Evolutionary conservation across 768 basidiomycete species (phyloP), one percentile per base, ranked within the genome.

Genomic region (Boletus edulis): DNA sequence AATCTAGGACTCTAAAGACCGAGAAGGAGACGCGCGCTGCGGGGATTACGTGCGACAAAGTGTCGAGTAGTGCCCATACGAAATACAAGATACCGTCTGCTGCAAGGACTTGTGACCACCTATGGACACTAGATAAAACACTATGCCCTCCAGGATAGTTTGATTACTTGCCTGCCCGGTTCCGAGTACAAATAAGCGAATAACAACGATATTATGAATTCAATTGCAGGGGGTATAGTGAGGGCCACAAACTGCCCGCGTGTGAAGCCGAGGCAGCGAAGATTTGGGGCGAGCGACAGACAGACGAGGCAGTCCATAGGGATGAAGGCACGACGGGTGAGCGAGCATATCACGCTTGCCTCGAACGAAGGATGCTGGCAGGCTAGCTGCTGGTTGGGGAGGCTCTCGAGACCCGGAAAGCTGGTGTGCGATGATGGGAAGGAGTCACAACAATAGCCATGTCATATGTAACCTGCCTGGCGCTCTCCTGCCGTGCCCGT

Each of bases 251-350:
- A 76, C 70, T 90, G 71, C 24, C 73, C 60, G 46, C 55, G 63
- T 49, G 76, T 73, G 54, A 87, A 76, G 42, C 78, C 75, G 57
- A 79, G 69, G 67, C 89, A 92, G 56, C 89, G 89, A 58, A 92
- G 81, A 58, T 83, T 87, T 39, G 86, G 72, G 54, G 84, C 81
- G 37, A 81, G 73, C 31, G 90, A 91, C 57, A 91, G 74, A 71
- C 89, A 92, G 63, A 83, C 38, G 55, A 78, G 76, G 73, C 72
- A 74, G 56, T 41, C 60, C 64, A 62, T 67, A 37, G 38, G 42
- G 54, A 45, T 35, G 17, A 57, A 56, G 3, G 57, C 46, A 44
- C 24, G 52, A 63, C 52, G 54, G 47, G 48, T 67, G 60, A 63
- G 62, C 46, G 64, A 54, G 73, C 75, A 77, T 75, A 57, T 72